Evolutionary conservation across 1,139 yeast species (phyloP).

Genomic region (Casaregolazyma suthepensis): DNA sequence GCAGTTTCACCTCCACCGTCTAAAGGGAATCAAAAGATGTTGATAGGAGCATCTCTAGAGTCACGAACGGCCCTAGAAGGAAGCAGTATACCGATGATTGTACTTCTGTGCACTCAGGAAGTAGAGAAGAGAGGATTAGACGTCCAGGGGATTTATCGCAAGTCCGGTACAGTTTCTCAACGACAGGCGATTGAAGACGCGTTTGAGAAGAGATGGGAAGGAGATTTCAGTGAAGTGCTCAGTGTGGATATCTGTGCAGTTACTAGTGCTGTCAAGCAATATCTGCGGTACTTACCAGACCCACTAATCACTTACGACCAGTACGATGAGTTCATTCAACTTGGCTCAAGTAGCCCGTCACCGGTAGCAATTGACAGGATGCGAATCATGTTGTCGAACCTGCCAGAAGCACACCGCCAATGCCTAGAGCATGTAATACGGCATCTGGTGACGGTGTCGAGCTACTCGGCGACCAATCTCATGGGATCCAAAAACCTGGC

Average conservation of each 20-base stretch:
- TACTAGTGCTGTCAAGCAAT: conserved; percentile 80
- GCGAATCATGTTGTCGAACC: conserved; percentile 33
- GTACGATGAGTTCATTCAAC: conserved; percentile 59
- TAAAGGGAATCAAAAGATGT: conserved; percentile 8
- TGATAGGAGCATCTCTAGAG: conserved; percentile 27
- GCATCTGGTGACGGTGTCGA: conserved; percentile 46
- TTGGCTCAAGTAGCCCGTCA: conserved; percentile 15
- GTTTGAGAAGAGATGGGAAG: conserved; percentile 32
- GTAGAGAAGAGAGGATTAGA: conserved; percentile 70
- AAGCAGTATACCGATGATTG: conserved; percentile 58
- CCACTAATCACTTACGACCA: conserved; percentile 70
- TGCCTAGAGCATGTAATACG: conserved; percentile 51
- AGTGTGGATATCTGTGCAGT: conserved; percentile 78
- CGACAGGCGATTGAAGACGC: conserved; percentile 46
- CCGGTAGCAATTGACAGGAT: conserved; percentile 38
- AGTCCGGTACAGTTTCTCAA: conserved; percentile 82
- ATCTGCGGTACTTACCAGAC: conserved; percentile 75
- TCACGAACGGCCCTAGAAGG: conserved; percentile 48
- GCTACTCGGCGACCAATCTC: conserved; percentile 32
- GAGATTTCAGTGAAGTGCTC: conserved; percentile 38
- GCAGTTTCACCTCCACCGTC: background rate
- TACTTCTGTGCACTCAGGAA: conserved; percentile 67
- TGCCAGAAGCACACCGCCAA: conserved; percentile 65
- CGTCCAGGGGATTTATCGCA: conserved; percentile 82
- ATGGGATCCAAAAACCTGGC: conserved; percentile 83